A percentile compares a stretch with the other conserved stretches of the same genome.
Conservation (phyloP, 2,329 filamentous ascomycete genomes). For the Teratosphaeria viscida region DNA sequence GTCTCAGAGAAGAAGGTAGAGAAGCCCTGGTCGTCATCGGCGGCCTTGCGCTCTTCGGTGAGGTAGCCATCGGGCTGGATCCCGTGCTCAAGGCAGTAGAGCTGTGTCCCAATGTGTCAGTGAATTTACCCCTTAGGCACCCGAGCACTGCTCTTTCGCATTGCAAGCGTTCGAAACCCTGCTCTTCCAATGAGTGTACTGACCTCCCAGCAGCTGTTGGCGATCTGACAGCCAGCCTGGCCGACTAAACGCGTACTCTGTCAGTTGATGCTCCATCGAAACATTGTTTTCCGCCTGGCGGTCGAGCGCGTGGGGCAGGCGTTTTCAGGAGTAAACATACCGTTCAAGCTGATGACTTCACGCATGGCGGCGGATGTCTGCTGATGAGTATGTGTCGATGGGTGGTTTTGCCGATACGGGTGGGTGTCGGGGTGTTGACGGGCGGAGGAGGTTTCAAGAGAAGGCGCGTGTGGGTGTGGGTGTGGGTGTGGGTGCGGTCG, state of each 20-base stretch:
- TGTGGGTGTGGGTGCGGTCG: conserved; percentile 1
- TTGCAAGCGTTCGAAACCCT: conserved; percentile 2
- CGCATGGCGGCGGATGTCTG: conserved; percentile 59
- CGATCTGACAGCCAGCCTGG: conserved; percentile 99
- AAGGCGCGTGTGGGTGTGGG: conserved; percentile 3
- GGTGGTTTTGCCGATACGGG: background rate
- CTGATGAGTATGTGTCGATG: background rate
- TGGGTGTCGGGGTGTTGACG: background rate
- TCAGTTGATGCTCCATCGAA: conserved; percentile 35
- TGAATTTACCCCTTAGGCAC: conserved; percentile 19
- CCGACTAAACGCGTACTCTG: conserved; percentile 62
- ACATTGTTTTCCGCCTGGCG: conserved; percentile 23
- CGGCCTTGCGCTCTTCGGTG: conserved; percentile 92
- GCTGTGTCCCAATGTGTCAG: conserved; percentile 46
- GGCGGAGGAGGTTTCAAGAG: background rate
- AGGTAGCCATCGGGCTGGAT: conserved; percentile 99
- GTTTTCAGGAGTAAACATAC: conserved; percentile 42
- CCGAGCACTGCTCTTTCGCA: conserved; percentile 14
- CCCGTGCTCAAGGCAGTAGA: conserved; percentile 99
- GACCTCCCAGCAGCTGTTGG: conserved; percentile 99
- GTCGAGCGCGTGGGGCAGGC: conserved; percentile 28
- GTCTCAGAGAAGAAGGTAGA: conserved; percentile 99
- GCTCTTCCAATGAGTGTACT: conserved; percentile 34
- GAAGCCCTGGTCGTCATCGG: conserved; percentile 92
- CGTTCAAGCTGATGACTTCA: conserved; percentile 99